phyloP scores from a whole-genome alignment of 208 protist genomes.

The Trypanosoma brucei region DNA sequence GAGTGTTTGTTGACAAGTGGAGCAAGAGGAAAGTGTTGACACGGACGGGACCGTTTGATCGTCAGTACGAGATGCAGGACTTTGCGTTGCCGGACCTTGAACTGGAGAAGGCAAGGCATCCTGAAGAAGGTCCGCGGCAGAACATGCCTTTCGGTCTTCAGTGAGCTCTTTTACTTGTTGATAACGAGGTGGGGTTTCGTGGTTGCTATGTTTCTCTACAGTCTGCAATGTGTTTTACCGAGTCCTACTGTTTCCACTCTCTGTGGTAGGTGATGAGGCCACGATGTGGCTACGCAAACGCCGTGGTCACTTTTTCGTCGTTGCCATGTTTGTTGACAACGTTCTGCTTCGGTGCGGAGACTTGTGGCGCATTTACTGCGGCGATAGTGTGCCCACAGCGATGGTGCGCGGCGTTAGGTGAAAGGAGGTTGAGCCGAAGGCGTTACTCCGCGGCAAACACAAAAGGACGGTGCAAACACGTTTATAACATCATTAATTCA shows the following conservation, averaged over 20 bases:
- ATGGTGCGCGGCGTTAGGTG: neutral
- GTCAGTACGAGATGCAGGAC: conserved; percentile 91
- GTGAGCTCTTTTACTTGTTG: conserved; percentile 23
- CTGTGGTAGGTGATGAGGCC: neutral
- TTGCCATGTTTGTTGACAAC: neutral
- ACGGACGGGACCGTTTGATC: conserved; percentile 84
- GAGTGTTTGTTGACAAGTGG: conserved; percentile 90
- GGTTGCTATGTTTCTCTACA: conserved; percentile 2
- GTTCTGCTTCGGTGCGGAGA: neutral
- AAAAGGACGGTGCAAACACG: conserved; percentile 38
- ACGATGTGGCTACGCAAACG: neutral
- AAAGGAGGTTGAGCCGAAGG: conserved; percentile 38
- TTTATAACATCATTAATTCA: conserved; percentile 40
- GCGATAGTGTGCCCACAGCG: neutral
- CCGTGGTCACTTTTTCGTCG: neutral
- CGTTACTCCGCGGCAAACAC: conserved; percentile 64
- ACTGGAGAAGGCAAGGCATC: conserved; percentile 71
- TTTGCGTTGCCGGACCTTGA: conserved; percentile 85
- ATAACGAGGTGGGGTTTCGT: conserved; percentile 8
- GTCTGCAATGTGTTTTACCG: neutral
- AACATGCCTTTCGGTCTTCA: conserved; percentile 89
- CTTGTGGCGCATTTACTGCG: neutral
- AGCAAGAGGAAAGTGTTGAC: conserved; percentile 86
- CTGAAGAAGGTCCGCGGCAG: conserved; percentile 75
- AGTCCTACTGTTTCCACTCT: neutral